Conservation (phyloP, 345 rosid genomes). For the Trapa bicornis region DNA sequence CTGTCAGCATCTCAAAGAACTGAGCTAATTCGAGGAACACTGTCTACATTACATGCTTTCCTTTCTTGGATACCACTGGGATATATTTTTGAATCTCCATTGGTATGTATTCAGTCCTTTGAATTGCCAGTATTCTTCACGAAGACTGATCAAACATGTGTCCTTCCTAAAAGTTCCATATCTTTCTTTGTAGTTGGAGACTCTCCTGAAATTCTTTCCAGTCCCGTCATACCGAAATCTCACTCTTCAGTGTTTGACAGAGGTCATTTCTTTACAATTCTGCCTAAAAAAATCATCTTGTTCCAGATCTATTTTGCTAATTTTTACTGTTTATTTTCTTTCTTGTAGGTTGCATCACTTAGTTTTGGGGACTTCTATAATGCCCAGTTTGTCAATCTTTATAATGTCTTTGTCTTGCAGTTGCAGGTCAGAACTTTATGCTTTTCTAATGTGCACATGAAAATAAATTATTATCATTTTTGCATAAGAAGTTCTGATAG, state of each 20-base stretch:
- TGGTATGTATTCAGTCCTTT: conserved; percentile 40
- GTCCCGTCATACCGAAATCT: conserved; percentile 77
- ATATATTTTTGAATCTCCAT: conserved; percentile 93
- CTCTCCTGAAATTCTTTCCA: conserved; percentile 80
- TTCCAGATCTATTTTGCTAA: conserved; percentile 3
- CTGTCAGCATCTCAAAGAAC: conserved; percentile 92
- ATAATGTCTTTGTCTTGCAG: conserved; percentile 65
- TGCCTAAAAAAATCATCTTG: background rate
- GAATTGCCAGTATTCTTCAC: background rate
- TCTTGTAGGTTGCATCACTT: conserved; percentile 69
- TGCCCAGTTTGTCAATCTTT: conserved; percentile 70
- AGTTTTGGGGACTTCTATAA: conserved; percentile 82
- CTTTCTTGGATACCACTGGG: conserved; percentile 99
- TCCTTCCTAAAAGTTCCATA: background rate
- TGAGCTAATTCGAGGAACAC: conserved; percentile 86
- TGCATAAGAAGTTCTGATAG: no score
- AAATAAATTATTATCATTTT: background rate
- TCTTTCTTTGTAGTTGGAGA: conserved; percentile 51
- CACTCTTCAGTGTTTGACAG: conserved; percentile 89
- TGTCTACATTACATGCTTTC: conserved; percentile 94
- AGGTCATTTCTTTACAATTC: conserved; percentile 30
- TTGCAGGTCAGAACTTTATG: conserved; percentile 43
- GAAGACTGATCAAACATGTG: background rate
- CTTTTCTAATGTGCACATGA: background rate
- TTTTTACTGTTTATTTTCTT: conserved; percentile 3